Evolutionary conservation across 345 rosid genomes (phyloP), one percentile per base, ranked within the genome.

Genomic region (Melaleuca quinquenervia): DNA sequence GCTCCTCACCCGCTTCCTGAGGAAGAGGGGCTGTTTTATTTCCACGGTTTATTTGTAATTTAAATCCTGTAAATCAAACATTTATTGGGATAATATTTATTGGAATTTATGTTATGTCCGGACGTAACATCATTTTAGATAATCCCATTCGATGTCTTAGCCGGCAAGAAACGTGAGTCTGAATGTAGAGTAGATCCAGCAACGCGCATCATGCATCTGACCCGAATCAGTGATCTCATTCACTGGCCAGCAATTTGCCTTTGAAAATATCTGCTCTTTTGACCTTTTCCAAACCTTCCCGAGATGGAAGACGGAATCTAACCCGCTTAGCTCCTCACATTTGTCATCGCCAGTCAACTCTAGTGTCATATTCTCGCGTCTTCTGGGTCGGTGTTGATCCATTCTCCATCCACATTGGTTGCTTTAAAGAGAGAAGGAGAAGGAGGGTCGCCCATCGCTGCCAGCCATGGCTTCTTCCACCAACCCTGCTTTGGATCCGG

Each of bases 401-500:
- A 9, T 53, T 89, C 82, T 50, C 13, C 64, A 24, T 52, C 55
- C 10, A 24, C 48, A 36, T 53, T 83, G 27, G 85, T 83, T 51
- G 85, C 70, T 80, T 26, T 41, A 41, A 41, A 24, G 56, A 53
- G 56, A 53, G 26, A 7, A 51, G 22, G 7, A 53, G 56, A 8
- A 21, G 56, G 41, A 41, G 41, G 41, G 41, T 41, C 41, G 41
- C 41, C 41, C 41, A 41, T 2, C 41, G 41, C 41, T 41, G 41
- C 41, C 44, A 20, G 50, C 64, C 82, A 90, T 90, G 92, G 89
- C 91, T 22, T 11, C 82, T 7, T 52, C 60, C 87, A 53, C 6
- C 86, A 91, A 89, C 86, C 93, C 92, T 6, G 95, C 96, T 9
- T 90, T 90, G 84, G 94, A 91, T 50, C 94, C 91, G 15, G 99